Base-by-base conservation (phyloP, 2,329 filamentous ascomycete genomes). In the Curvularia spicifera region DNA sequence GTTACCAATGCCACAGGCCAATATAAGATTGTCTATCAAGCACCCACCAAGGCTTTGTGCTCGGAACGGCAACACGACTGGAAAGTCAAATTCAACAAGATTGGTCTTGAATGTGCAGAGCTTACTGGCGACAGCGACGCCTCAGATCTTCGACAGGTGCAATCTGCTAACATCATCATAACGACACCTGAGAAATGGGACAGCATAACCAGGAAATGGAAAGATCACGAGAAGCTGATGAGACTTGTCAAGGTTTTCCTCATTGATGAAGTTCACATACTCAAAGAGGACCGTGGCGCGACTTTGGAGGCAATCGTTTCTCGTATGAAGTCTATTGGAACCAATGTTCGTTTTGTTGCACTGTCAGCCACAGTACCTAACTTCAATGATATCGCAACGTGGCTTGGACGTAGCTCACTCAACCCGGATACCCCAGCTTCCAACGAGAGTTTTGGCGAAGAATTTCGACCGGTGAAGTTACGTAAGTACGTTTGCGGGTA, bases 181-280 rank as follows among this genome's bases (percentile, higher is more conserved):
- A 95, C 92, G 0, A 96, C 91, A 0, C 91, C 92, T 0, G 91
- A 96, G 76, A 96, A 96, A 71, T 96, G 91, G 91, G 91, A 96
- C 71, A 94, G 91, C 59, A 88, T 95, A 73, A 96, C 92, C 0
- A 83, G 91, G 18, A 93, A 91, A 71, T 96, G 92, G 92, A 87
- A 88, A 66, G 91, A 96, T 66, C 89, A 96, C 68, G 83, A 84
- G 51, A 89, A 83, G 63, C 79, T 96, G 18, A 86, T 96, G 76
- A 85, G 89, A 57, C 82, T 93, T 61, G 85, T 96, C 45, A 90
- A 89, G 59, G 79, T 96, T 0, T 91, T 95, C 61, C 82, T 96
- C 20, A 93, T 96, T 55, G 91, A 96, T 66, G 91, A 96, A 71
- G 91, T 96, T 0, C 91, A 96, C 65, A 92, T 95, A 35, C 81